Conservation (phyloP, 169 alveolate species). For the Blepharisma undulans region DNA sequence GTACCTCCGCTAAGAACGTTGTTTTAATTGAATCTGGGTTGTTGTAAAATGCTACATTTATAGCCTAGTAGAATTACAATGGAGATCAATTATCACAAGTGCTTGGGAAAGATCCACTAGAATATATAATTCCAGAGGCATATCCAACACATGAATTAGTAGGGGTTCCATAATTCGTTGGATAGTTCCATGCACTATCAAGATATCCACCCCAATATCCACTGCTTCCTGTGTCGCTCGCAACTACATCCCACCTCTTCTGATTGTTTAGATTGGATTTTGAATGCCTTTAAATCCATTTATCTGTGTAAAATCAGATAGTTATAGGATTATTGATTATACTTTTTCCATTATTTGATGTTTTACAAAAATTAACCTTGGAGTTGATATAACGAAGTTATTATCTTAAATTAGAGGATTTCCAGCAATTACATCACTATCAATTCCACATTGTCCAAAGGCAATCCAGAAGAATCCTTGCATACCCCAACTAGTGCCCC, state of each 20-base stretch:
- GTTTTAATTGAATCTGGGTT: background rate
- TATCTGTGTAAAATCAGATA: too few species aligned
- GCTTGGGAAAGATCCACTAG: background rate
- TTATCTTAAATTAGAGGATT: conserved; percentile 27
- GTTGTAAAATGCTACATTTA: background rate
- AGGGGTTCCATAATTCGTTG: conserved; percentile 54
- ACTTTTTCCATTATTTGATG: too few species aligned
- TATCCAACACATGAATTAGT: conserved; percentile 47
- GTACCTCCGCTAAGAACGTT: background rate
- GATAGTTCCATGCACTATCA: conserved; percentile 53
- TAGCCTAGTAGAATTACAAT: background rate
- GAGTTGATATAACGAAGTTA: background rate
- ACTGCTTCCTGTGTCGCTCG: conserved; percentile 59
- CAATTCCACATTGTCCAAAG: conserved; percentile 41
- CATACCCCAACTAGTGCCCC: conserved; percentile 83
- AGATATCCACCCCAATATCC: conserved; percentile 80
- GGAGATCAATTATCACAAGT: background rate
- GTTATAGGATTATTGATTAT: too few species aligned
- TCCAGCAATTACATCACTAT: conserved; percentile 28
- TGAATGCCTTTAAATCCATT: too few species aligned
- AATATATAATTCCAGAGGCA: background rate
- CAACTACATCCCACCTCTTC: too few species aligned
- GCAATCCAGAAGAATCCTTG: conserved; percentile 50
- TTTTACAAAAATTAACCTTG: too few species aligned
- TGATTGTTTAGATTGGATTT: too few species aligned